These are phyloP conservation scores for Heterobasidion annosum DNA, from an alignment of 1,284 basidiomycete species.

Conservation along the genomic window DNA sequence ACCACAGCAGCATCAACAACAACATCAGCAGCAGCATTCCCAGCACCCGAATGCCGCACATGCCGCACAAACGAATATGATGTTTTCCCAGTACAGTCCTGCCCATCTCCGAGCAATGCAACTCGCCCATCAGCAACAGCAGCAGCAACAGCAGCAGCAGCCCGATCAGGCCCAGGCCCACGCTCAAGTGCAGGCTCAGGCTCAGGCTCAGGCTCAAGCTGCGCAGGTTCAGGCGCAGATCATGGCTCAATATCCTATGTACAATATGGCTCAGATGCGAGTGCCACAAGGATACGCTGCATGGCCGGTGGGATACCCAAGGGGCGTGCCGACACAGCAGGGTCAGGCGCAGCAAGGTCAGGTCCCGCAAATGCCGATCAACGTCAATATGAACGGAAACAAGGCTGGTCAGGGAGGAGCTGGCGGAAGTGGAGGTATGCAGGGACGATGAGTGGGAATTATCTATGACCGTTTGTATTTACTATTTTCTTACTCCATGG, in stretches of 20 bases:
- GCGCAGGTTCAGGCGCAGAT: slow-evolving; percentile 13
- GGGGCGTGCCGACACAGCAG: slow-evolving; percentile 2
- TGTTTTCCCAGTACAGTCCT: not conserved
- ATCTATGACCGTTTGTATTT: not conserved
- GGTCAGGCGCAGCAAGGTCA: slow-evolving; percentile 1
- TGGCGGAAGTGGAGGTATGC: slow-evolving; percentile 19
- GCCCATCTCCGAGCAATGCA: slow-evolving; percentile 9
- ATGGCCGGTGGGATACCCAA: not conserved
- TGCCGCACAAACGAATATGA: not conserved
- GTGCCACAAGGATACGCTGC: not conserved
- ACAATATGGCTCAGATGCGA: slow-evolving; percentile 13
- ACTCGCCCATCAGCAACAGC: slow-evolving; percentile 1
- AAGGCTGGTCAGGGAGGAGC: slow-evolving; percentile 22
- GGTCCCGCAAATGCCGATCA: slow-evolving; percentile 19
- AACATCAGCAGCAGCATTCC: slow-evolving; percentile 1
- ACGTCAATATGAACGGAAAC: slow-evolving; percentile 12
- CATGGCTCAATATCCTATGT: slow-evolving; percentile 21
- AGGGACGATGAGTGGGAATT: slow-evolving; percentile 12
- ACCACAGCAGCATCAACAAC: not conserved
- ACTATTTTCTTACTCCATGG: not conserved
- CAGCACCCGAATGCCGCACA: not conserved
- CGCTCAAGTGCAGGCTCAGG: slow-evolving; percentile 19
- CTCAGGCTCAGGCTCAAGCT: not conserved
- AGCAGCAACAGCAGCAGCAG: slow-evolving; percentile 3
- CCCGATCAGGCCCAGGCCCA: not conserved